A percentile compares a stretch with the other conserved stretches of the same genome.
phyloP scores from a whole-genome alignment of 257 asterid genomes.

The Leonotis leonurus region DNA sequence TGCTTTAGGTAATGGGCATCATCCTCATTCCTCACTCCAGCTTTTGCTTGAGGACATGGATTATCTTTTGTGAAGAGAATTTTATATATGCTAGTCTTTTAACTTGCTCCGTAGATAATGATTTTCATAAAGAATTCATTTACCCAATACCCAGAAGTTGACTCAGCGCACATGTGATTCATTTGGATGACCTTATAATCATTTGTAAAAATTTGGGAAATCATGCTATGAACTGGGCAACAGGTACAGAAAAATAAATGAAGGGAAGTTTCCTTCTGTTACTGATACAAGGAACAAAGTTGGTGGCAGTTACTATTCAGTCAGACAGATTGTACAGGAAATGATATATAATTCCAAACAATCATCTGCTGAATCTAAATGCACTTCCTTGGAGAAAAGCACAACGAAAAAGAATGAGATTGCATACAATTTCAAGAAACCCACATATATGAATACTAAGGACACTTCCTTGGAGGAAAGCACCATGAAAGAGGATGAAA shows the following conservation, averaged over 20 bases:
- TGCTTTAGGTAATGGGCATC: background rate
- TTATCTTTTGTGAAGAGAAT: background rate
- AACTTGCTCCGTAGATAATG: background rate
- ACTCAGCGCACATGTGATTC: background rate
- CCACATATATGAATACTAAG: background rate
- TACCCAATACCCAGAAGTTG: background rate
- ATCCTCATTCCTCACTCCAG: background rate
- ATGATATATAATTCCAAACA: constrained; percentile 35
- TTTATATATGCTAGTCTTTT: background rate
- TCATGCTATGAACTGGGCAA: constrained; percentile 12
- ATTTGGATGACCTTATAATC: background rate
- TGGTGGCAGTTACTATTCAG: constrained; percentile 58
- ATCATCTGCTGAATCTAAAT: constrained; percentile 12
- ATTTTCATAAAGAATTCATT: background rate
- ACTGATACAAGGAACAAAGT: constrained; percentile 28
- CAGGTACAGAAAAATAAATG: constrained; percentile 66
- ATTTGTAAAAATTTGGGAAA: background rate
- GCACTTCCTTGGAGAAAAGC: constrained; percentile 13
- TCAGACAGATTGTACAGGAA: constrained; percentile 52
- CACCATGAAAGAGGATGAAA: constrained; percentile 17
- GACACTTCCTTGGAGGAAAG: constrained; percentile 14
- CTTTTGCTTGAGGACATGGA: too few relatives aligned
- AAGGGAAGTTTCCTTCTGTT: constrained; percentile 71
- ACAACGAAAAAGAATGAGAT: constrained; percentile 18
- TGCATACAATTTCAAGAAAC: background rate